A percentile compares a stretch with the other conserved stretches of the same genome.
Conservation (phyloP, 2,329 filamentous ascomycete genomes). For the Fusarium torulosum region DNA sequence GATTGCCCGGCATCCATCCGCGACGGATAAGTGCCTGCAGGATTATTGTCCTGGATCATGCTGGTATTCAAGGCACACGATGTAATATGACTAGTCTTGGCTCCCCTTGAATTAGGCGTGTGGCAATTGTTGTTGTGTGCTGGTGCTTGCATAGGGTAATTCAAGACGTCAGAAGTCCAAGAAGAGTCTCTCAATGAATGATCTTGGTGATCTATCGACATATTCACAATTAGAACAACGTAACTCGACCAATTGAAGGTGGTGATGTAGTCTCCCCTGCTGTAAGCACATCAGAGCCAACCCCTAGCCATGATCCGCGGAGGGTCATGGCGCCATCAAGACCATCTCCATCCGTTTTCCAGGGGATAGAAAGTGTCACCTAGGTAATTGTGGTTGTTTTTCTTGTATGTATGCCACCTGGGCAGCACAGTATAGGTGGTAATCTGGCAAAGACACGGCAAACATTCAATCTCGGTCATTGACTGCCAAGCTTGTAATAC, state of each 20-base stretch:
- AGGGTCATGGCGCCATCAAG: slow-evolving; percentile 19
- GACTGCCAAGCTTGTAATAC: slow-evolving; percentile 15
- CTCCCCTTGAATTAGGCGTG: neutral
- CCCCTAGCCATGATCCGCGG: slow-evolving; percentile 21
- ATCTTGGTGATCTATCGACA: too few species aligned
- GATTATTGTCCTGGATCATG: slow-evolving; percentile 11
- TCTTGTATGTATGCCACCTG: neutral
- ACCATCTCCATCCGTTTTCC: slow-evolving; percentile 5
- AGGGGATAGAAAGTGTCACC: slow-evolving; percentile 6
- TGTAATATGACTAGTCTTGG: neutral
- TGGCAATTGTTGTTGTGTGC: neutral
- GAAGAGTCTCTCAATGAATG: neutral
- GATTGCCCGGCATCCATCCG: slow-evolving; percentile 25
- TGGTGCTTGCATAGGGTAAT: neutral
- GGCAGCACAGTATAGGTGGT: neutral
- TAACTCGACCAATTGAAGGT: too few species aligned
- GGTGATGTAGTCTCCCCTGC: neutral
- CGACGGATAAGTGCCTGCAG: slow-evolving; percentile 33
- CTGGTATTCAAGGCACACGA: neutral
- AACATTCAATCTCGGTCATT: neutral
- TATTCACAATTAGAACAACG: too few species aligned
- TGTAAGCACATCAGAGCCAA: slow-evolving; percentile 12
- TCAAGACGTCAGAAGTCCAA: neutral
- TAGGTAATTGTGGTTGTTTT: slow-evolving; percentile 11
- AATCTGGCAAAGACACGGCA: neutral